phyloP scores from a whole-genome alignment of 805 yeast species.

The Clavispora carvajalis region DNA sequence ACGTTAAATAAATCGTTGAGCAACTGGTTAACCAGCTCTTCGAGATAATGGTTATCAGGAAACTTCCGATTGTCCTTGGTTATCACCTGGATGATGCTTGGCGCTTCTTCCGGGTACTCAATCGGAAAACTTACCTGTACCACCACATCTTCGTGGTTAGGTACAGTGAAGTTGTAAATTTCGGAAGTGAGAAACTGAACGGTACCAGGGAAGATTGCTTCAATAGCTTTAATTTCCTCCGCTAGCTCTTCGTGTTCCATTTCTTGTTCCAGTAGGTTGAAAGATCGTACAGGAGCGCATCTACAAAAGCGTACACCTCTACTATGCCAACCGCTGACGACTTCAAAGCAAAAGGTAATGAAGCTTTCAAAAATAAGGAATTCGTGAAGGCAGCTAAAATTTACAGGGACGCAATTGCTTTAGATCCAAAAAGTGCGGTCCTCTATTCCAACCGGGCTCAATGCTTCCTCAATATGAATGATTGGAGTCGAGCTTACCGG shows the following conservation, averaged over 20 bases:
- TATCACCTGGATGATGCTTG: conserved; percentile 57
- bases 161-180: conserved; percentile 45
- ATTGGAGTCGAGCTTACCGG: conserved; percentile 44
- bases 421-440: conserved; percentile 47
- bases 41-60: conserved; percentile 40
- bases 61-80: conserved; percentile 31
- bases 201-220: conserved; percentile 79
- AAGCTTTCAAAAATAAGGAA: conserved; percentile 41
- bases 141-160: conserved; percentile 55
- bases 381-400: conserved; percentile 46
- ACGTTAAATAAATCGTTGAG: conserved; percentile 42
- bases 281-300: neutral
- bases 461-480: conserved; percentile 49
- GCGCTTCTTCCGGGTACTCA: conserved; percentile 61
- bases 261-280: neutral
- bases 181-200: conserved; percentile 34
- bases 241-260: conserved; percentile 38
- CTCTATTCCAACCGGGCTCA: conserved; percentile 66
- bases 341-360: conserved; percentile 46
- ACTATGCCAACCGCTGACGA: conserved; percentile 21
- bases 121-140: conserved; percentile 71
- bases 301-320: neutral
- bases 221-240: conserved; percentile 78
- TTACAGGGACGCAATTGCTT: conserved; percentile 51
- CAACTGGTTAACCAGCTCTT: conserved; percentile 43